Percentiles rank a stretch among this genome's conserved stretches.
Evolutionary conservation across 108 stramenopile species (phyloP).

Genomic region (Pseudonitzschia multiseries): DNA sequence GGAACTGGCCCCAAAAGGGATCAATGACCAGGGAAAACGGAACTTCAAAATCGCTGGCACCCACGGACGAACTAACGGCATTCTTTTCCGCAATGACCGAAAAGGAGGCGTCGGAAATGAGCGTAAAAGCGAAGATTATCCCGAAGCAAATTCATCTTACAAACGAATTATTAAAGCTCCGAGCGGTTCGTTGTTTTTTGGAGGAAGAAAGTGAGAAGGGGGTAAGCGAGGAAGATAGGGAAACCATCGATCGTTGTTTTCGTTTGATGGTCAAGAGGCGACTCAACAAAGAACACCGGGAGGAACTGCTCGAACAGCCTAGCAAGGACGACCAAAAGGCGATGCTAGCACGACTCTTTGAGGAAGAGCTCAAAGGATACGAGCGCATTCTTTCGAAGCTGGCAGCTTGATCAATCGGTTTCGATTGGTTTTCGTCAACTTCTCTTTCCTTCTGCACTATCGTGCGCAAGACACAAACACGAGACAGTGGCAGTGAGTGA

Average conservation of each 20-base stretch:
- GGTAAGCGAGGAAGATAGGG: background rate
- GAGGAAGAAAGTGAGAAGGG: background rate
- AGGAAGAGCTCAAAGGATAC: constrained; percentile 41
- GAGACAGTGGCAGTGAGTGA: no score
- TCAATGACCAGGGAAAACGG: background rate
- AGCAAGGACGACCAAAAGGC: constrained; percentile 74
- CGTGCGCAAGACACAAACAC: no score
- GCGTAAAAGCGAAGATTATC: constrained; percentile 49
- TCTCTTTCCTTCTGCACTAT: no score
- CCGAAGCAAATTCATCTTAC: constrained; percentile 64
- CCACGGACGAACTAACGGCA: background rate
- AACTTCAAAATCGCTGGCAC: background rate
- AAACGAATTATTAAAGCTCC: constrained; percentile 59
- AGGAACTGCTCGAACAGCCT: constrained; percentile 58
- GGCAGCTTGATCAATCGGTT: background rate
- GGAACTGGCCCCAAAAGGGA: constrained; percentile 19
- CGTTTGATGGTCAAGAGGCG: constrained; percentile 84
- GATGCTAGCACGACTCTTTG: constrained; percentile 51
- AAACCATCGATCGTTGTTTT: constrained; percentile 40
- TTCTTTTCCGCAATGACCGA: constrained; percentile 45
- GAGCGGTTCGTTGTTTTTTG: background rate
- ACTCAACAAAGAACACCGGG: constrained; percentile 47
- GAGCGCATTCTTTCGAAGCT: constrained; percentile 1
- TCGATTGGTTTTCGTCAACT: background rate
- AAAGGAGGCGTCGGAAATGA: constrained; percentile 29